A percentile compares a stretch with the other conserved stretches of the same genome.
Evolutionary conservation across 192 early-diverging fungal species (phyloP).

Genomic region (Helicostylum pulchrum): DNA sequence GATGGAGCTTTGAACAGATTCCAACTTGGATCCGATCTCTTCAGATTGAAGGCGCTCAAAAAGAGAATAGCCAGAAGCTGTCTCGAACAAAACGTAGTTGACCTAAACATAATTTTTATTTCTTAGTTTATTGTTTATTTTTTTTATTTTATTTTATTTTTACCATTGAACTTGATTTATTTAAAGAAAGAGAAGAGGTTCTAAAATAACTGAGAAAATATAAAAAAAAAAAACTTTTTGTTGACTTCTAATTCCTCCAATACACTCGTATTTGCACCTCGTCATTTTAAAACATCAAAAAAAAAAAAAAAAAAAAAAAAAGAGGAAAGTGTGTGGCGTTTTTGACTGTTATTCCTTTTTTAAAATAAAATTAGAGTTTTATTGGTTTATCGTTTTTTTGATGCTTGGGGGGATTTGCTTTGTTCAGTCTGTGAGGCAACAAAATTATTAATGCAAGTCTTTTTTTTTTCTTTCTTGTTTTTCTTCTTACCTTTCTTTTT

Average conservation of each 20-base stretch:
- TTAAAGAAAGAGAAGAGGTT: not conserved
- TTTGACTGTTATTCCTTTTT: too few relatives aligned
- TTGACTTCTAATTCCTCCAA: too few relatives aligned
- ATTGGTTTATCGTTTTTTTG: too few relatives aligned
- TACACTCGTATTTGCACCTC: too few relatives aligned
- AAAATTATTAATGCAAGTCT: not conserved
- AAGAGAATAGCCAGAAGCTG: conserved; percentile 93
- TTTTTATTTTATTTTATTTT: not conserved
- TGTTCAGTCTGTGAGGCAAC: too few relatives aligned
- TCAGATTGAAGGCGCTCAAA: conserved; percentile 93
- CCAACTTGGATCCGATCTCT: conserved; percentile 92
- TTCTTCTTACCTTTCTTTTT: conserved; percentile 11
- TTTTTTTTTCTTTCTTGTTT: not conserved
- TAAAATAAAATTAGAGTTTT: too few relatives aligned
- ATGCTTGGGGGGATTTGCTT: too few relatives aligned
- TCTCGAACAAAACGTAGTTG: conserved; percentile 85
- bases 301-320: not conserved
- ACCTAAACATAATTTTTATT: too few relatives aligned
- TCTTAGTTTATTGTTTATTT: not conserved
- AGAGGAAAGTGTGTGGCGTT: not conserved
- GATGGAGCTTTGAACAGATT: conserved; percentile 79
- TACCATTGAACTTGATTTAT: not conserved
- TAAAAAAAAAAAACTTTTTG: not conserved
- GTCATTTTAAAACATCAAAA: too few relatives aligned
- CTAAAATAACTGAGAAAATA: not conserved